These are phyloP conservation scores for Scopulariopsis brevicaulis DNA, from an alignment of 2,329 filamentous ascomycete genomes.

Conservation along the genomic window DNA sequence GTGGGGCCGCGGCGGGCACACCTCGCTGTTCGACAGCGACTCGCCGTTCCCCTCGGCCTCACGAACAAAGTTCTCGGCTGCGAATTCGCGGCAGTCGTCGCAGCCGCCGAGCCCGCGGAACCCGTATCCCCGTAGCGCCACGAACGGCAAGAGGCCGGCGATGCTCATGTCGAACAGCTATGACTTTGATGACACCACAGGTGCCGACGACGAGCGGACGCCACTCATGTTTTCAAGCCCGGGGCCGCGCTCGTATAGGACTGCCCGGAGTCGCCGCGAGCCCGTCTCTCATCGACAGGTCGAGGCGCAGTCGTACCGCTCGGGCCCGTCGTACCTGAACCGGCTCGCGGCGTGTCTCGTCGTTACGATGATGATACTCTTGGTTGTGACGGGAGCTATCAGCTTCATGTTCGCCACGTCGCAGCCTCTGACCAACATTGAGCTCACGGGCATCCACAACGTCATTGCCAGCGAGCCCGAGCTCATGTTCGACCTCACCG, in stretches of 20 bases:
- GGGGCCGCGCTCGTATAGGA: conserved; percentile 39
- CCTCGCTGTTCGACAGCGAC: conserved; percentile 65
- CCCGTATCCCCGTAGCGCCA: conserved; percentile 18
- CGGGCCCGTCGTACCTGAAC: conserved; percentile 51
- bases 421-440: conserved; percentile 70
- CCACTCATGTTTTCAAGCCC: conserved; percentile 57
- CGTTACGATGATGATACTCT: conserved; percentile 67
- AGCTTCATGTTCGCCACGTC: conserved; percentile 88
- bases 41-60: conserved; percentile 64
- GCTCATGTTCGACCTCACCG: conserved; percentile 83
- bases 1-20: conserved; percentile 63
- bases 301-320: conserved; percentile 60
- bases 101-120: conserved; percentile 61
- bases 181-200: conserved; percentile 69
- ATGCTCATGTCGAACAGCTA: conserved; percentile 53
- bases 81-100: conserved; percentile 45
- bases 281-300: conserved; percentile 52
- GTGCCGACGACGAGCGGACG: conserved; percentile 78
- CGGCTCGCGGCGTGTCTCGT: conserved; percentile 81
- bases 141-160: conserved; percentile 36
- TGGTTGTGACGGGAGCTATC: conserved; percentile 75
- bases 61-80: conserved; percentile 49
- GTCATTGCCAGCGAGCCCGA: conserved; percentile 91
- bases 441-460: conserved; percentile 72
- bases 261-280: conserved; percentile 45